A percentile compares a stretch with the other conserved stretches of the same genome.
Evolutionary conservation across 148 eudicot genomes (phyloP).

Genomic region (Nepenthes mirabilis): DNA sequence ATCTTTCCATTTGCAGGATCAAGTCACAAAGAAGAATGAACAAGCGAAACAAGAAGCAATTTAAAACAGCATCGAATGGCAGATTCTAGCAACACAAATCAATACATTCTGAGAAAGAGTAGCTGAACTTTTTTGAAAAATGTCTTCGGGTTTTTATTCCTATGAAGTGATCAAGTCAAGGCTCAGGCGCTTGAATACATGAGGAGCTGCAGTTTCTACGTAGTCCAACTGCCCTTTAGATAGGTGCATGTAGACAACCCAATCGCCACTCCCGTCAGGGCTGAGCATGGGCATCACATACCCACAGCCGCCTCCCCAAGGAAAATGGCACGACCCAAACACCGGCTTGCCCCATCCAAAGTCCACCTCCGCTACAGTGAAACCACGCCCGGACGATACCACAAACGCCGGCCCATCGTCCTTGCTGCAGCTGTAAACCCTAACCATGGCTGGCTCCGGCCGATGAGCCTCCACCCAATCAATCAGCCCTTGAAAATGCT

Average conservation of each 20-base stretch:
- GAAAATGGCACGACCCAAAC: conserved; percentile 65
- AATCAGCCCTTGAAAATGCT: conserved; percentile 54
- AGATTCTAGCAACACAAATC: too few species aligned
- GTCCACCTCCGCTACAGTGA: conserved; percentile 42
- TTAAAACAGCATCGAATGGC: too few species aligned
- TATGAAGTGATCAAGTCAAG: conserved; percentile 2
- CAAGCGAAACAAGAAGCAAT: too few species aligned
- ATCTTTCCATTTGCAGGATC: too few species aligned
- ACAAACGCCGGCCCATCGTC: conserved; percentile 48
- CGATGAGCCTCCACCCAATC: conserved; percentile 70
- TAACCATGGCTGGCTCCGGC: conserved; percentile 37
- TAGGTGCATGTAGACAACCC: conserved; percentile 72
- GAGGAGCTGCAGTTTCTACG: conserved; percentile 29
- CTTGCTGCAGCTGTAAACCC: conserved; percentile 20
- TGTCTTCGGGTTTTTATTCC: too few species aligned
- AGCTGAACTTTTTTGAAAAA: too few species aligned
- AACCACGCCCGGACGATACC: conserved; percentile 53
- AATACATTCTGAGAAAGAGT: too few species aligned
- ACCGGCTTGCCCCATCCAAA: conserved; percentile 70
- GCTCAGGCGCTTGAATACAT: conserved; percentile 38
- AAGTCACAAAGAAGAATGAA: too few species aligned
- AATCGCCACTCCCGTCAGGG: conserved; percentile 47
- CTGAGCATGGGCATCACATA: conserved; percentile 82
- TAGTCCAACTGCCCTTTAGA: conserved; percentile 31
- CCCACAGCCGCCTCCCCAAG: conserved; percentile 58